Evolutionary conservation across 805 yeast species (phyloP).

Genomic region (Starmerella roubikii): DNA sequence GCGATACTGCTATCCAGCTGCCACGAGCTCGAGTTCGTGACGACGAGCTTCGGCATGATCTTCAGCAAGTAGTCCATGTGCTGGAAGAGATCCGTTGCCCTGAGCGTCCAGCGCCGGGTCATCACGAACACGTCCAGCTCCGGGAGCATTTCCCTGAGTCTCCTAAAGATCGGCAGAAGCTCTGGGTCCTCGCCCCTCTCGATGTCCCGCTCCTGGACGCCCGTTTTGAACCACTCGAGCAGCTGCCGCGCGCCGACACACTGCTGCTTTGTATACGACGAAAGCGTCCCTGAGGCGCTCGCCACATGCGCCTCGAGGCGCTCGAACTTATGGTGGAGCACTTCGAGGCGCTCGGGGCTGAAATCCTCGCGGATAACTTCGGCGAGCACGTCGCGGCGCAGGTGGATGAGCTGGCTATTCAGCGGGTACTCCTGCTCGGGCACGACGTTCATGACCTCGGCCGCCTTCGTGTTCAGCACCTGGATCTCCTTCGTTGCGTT

Average conservation of each 20-base stretch:
- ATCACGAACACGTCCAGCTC: constrained; percentile 71
- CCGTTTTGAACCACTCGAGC: constrained; percentile 16
- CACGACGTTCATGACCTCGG: constrained; percentile 4
- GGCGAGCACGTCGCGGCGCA: constrained; percentile 18
- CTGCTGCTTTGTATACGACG: constrained; percentile 7
- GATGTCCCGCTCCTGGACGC: constrained; percentile 20
- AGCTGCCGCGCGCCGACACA: constrained; percentile 8
- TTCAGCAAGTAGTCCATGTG: constrained; percentile 62
- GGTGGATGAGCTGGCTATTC: constrained; percentile 18
- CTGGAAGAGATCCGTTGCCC: constrained; percentile 84
- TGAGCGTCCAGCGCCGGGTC: constrained; percentile 93
- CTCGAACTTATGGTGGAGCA: constrained; percentile 5
- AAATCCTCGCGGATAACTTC: constrained; percentile 6
- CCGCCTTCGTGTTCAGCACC: neutral
- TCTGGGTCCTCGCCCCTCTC: constrained; percentile 29
- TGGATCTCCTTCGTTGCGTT: constrained; percentile 1
- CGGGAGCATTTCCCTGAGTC: constrained; percentile 50
- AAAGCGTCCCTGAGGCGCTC: neutral
- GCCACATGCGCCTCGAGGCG: constrained; percentile 8
- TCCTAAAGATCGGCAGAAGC: constrained; percentile 47
- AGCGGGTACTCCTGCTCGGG: constrained; percentile 15
- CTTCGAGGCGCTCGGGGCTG: constrained; percentile 1
- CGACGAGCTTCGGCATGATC: constrained; percentile 45
- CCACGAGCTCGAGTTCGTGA: neutral
- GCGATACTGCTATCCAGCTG: neutral